Evolutionary conservation across 1,139 yeast genomes (phyloP).

Genomic region (Candida mesenterica): DNA sequence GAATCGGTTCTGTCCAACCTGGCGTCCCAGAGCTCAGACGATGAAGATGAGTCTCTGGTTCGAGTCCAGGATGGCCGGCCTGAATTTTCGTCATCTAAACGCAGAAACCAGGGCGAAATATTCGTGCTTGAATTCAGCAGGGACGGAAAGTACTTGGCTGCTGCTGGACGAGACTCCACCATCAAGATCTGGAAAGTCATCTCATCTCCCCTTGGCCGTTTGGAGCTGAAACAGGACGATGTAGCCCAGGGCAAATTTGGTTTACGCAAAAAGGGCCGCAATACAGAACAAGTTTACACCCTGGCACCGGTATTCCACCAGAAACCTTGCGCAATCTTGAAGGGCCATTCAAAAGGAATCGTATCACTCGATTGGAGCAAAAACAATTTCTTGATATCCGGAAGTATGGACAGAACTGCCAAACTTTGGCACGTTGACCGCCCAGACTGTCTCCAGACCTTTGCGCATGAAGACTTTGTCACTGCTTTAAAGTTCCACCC

Average conservation of each 20-base stretch:
- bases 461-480: slow-evolving; percentile 76
- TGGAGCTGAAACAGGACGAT: slow-evolving; percentile 34
- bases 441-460: slow-evolving; percentile 59
- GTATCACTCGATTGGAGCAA: slow-evolving; percentile 85
- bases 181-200: slow-evolving; percentile 80
- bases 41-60: slow-evolving; percentile 5
- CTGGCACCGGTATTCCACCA: slow-evolving; percentile 81
- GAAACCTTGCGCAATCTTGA: slow-evolving; percentile 58
- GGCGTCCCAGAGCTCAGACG: slow-evolving; percentile 2
- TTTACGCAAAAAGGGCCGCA: slow-evolving; percentile 4
- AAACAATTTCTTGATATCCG: slow-evolving; percentile 74
- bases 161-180: slow-evolving; percentile 73
- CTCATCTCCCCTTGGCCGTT: slow-evolving; percentile 61
- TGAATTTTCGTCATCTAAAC: slow-evolving; percentile 5
- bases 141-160: slow-evolving; percentile 81
- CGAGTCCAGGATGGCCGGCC: slow-evolving; percentile 4
- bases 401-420: slow-evolving; percentile 85
- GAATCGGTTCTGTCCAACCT: slow-evolving; percentile 2
- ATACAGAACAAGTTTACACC: slow-evolving; percentile 19
- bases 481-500: slow-evolving; percentile 84
- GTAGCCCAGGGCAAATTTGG: slow-evolving; percentile 3
- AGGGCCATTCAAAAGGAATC: slow-evolving; percentile 70
- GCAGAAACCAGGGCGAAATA: slow-evolving; percentile 41
- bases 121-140: slow-evolving; percentile 72
- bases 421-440: slow-evolving; percentile 83